Percentiles rank a stretch among this genome's conserved stretches.
Evolutionary conservation across 805 yeast species (phyloP).

Genomic region (Barnettozyma botsteinii): DNA sequence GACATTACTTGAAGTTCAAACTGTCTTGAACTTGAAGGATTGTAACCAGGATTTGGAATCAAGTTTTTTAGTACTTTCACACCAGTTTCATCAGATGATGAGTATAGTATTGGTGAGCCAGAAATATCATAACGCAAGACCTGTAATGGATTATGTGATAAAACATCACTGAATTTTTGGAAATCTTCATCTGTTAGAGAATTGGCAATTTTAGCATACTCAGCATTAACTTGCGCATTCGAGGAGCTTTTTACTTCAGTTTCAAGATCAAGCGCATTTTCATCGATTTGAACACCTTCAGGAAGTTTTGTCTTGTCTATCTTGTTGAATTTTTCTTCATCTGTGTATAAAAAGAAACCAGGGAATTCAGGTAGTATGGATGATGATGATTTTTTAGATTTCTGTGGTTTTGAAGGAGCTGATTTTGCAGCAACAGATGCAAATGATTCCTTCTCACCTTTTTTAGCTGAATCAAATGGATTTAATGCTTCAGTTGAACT

Average conservation of each 20-base stretch:
- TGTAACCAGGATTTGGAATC: constrained; percentile 55
- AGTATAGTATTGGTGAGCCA: constrained; percentile 72
- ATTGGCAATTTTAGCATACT: constrained; percentile 43
- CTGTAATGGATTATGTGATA: constrained; percentile 80
- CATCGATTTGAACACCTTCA: constrained; percentile 47
- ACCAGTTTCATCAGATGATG: constrained; percentile 48
- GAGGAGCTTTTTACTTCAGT: constrained; percentile 27
- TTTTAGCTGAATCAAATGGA: constrained; percentile 8
- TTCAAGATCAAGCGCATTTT: constrained; percentile 40
- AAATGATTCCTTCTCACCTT: background rate
- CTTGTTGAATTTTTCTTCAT: constrained; percentile 55
- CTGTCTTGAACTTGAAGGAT: constrained; percentile 53
- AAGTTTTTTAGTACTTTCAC: constrained; percentile 33
- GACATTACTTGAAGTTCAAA: constrained; percentile 96
- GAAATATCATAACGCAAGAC: constrained; percentile 79
- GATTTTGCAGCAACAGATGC: constrained; percentile 3
- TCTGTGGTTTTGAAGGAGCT: constrained; percentile 16
- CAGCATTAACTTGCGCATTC: constrained; percentile 29
- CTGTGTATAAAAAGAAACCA: constrained; percentile 66
- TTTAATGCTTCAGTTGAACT: constrained; percentile 13
- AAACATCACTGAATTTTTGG: constrained; percentile 68
- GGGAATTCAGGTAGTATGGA: constrained; percentile 46
- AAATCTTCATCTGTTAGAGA: constrained; percentile 60
- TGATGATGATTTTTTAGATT: constrained; percentile 18
- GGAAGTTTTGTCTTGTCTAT: constrained; percentile 39